Evolutionary conservation across 768 basidiomycete genomes (phyloP), one percentile per base, ranked within the genome.

Genomic region (Amanita rimosa): DNA sequence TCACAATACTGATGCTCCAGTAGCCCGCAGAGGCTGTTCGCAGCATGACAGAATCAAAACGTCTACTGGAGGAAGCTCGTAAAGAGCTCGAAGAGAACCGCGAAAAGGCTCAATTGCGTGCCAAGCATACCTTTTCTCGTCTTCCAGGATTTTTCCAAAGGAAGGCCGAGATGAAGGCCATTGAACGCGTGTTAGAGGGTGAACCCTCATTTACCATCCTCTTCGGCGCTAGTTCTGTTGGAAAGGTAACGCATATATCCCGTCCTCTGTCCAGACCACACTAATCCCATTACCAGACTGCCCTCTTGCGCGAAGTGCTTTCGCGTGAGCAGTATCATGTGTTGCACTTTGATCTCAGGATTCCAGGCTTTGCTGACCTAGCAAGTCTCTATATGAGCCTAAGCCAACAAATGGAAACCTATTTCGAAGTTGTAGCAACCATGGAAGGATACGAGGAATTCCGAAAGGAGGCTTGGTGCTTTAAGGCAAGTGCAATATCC

Each of bases 361-460:
- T 90, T 43, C 77, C 88, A 3, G 87, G 86, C 0, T 91, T 91
- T 57, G 85, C 86, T 2, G 88, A 90, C 58, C 69, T 91, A 9
- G 66, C 76, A 1, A 89, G 87, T 56, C 68, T 91, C 29, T 90
- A 91, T 57, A 73, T 69, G 61, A 83, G 85, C 47, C 70, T 92
- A 8, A 83, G 83, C 54, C 75, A 78, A 37, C 86, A 88, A 60
- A 85, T 90, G 79, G 85, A 89, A 54, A 75, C 76, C 27, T 91
- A 82, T 58, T 91, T 89, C 51, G 79, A 80, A 55, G 72, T 71
- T 40, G 72, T 91, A 14, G 73, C 80, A 1, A 66, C 66, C 42
- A 67, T 75, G 59, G 71, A 73, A 16, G 87, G 88, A 0, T 83
- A 81, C 52, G 75, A 81, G 21, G 79, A 74, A 16, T 89, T 89